Conservation (phyloP, 768 basidiomycete genomes). For the Terana coerulea region DNA sequence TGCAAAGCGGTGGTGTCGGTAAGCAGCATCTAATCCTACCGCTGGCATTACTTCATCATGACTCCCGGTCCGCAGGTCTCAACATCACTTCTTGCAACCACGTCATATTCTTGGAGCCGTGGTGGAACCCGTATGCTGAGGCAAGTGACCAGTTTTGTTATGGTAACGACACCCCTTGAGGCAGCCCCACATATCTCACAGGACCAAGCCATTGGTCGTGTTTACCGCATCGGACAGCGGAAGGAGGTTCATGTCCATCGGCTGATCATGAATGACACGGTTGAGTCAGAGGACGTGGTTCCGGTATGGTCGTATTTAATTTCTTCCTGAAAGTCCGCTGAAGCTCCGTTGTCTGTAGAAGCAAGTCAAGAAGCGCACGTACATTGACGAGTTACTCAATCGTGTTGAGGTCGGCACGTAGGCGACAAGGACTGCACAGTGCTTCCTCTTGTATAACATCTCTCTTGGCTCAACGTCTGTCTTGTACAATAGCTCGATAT, state of each 20-base stretch:
- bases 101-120: slow-evolving; percentile 15
- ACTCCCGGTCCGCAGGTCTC: too few relatives aligned
- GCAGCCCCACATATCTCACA: too few relatives aligned
- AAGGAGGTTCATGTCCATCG: slow-evolving; percentile 22
- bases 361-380: not conserved
- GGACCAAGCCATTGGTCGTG: slow-evolving; percentile 28
- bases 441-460: too few relatives aligned
- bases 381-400: slow-evolving; percentile 1
- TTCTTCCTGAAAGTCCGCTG: too few relatives aligned
- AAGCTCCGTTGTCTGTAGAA: not conserved
- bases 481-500: too few relatives aligned
- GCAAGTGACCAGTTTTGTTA: too few relatives aligned
- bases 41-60: too few relatives aligned
- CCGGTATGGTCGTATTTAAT: not conserved
- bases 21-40: too few relatives aligned
- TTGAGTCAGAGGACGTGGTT: slow-evolving; percentile 5
- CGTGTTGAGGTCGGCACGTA: too few relatives aligned
- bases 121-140: slow-evolving; percentile 18
- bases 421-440: too few relatives aligned
- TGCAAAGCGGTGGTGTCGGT: slow-evolving; percentile 6
- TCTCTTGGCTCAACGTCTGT: too few relatives aligned
- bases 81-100: slow-evolving; percentile 16
- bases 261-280: slow-evolving; percentile 6
- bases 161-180: too few relatives aligned
- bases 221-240: slow-evolving; percentile 31